Evolutionary conservation across 768 basidiomycete species (phyloP).

Genomic region (Termitomyces titanicus): DNA sequence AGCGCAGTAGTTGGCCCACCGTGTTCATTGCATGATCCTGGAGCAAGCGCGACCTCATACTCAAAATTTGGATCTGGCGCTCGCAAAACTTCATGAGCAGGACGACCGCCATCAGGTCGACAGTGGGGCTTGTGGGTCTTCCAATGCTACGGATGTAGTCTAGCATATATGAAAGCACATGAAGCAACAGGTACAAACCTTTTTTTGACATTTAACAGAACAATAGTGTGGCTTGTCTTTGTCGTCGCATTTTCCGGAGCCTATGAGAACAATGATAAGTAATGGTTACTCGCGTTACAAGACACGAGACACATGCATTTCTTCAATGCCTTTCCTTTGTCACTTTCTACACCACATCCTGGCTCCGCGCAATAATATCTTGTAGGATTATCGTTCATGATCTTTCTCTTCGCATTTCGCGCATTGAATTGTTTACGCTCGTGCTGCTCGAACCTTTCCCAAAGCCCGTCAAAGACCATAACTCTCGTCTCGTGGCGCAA

Average conservation of each 20-base stretch:
- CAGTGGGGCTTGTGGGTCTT: not conserved
- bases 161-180: not conserved
- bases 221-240: slow-evolving; percentile 1
- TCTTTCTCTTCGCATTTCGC: not conserved
- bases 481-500: not conserved
- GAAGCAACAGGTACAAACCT: not conserved
- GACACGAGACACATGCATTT: not conserved
- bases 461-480: not conserved
- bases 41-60: not conserved
- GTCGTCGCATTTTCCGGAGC: not conserved
- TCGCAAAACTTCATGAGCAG: not conserved
- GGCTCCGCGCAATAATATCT: not conserved
- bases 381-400: not conserved
- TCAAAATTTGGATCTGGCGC: not conserved
- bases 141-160: not conserved
- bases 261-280: not conserved
- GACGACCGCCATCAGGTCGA: not conserved
- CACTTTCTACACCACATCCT: not conserved
- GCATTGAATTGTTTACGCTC: not conserved
- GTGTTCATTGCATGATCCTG: not conserved
- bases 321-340: not conserved
- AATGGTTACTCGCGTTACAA: not conserved
- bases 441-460: not conserved
- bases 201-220: not conserved
- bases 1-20: not conserved